phyloP scores from a whole-genome alignment of 2,329 filamentous ascomycete species.

The Nannizzia gypsea region DNA sequence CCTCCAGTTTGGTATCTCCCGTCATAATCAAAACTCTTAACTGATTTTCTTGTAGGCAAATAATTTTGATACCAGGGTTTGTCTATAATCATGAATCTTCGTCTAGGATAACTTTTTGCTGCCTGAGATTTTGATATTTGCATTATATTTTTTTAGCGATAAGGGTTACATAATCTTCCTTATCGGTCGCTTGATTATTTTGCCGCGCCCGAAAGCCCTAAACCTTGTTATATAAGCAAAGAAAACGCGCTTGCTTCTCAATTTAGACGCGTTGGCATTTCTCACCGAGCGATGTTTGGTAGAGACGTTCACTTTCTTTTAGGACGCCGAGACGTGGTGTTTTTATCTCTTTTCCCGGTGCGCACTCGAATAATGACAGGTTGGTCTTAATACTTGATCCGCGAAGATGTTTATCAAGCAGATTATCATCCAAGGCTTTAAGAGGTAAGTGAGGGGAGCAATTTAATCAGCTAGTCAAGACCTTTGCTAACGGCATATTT shows the following conservation, averaged over 20 bases:
- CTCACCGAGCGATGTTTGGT: neutral
- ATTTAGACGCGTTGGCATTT: neutral
- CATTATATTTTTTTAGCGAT: neutral
- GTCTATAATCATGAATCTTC: neutral
- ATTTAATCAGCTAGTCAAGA: neutral
- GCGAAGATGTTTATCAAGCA: slow-evolving; percentile 92
- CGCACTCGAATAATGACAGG: neutral
- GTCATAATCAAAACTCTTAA: neutral
- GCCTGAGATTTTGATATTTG: neutral
- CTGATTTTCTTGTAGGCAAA: neutral
- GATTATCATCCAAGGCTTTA: slow-evolving; percentile 99
- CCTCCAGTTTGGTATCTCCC: neutral
- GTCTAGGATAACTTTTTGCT: neutral
- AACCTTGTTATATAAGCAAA: neutral
- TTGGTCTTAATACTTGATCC: neutral
- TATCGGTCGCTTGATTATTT: neutral
- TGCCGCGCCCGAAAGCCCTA: neutral
- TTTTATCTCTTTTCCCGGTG: neutral
- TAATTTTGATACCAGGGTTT: neutral
- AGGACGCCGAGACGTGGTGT: neutral
- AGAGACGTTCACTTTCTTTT: neutral
- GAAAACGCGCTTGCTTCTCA: neutral
- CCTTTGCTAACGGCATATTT: slow-evolving; percentile 10
- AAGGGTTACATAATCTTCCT: neutral
- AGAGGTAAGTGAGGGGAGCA: slow-evolving; percentile 53